Base-by-base conservation (phyloP, 768 basidiomycete genomes). In the Strobilomyces confusus region DNA sequence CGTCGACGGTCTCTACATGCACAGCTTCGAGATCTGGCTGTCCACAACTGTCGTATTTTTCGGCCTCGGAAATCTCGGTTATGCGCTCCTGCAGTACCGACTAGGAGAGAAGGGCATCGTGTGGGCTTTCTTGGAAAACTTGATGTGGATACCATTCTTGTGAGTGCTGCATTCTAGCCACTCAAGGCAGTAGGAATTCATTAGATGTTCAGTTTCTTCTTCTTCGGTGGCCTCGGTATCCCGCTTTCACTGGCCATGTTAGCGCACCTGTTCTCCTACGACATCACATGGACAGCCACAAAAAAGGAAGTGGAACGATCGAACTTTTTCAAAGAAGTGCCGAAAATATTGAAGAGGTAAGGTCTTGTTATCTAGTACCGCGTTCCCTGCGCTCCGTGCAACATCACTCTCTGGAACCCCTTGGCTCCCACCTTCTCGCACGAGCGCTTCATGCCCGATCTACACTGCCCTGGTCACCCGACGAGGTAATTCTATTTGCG, bases 241-340 rank as follows among this genome's bases (percentile, higher is more conserved):
- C 82, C 82, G 36, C 71, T 83, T 56, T 72, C 75, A 1, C 67
- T 75, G 30, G 80, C 83, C 4, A 73, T 84, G 38, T 70, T 80
- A 41, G 75, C 80, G 1, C 82, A 84, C 64, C 26, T 83, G 19
- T 77, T 82, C 63, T 80, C 80, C 33, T 84, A 81, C 59, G 75
- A 84, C 63, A 77, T 80, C 63, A 70, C 69, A 13, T 84, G 82
- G 83, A 73, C 75, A 5, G 75, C 81, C 30, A 84, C 82, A 7
- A 77, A 80, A 60, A 93, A 92, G 80, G 88, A 90, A 69, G 89
- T 94, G 37, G 86, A 93, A 69, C 78, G 82, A 44, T 89, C 87
- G 6, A 94, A 93, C 66, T 93, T 95, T 76, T 93, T 89, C 80
- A 81, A 87, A 51, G 92, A 95, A 68, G 83, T 93, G 22, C 92